Evolutionary conservation across 176 grass and related monocot species (phyloP).

Genomic region (Pontederia paniculata): DNA sequence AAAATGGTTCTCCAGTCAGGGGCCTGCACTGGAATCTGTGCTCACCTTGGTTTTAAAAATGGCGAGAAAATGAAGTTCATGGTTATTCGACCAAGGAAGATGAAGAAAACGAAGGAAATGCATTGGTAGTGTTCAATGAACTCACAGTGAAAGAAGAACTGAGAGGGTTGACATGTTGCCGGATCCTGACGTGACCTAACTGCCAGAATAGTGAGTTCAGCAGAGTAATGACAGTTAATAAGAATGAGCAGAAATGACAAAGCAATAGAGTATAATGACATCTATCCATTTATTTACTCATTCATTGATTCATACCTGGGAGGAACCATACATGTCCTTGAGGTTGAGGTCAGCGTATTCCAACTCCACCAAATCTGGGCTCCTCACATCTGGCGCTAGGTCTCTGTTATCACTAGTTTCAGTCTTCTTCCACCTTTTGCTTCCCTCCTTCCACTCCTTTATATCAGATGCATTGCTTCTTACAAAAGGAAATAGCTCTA

Average conservation of each 20-base stretch:
- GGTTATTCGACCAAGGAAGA: not conserved
- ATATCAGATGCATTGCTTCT: too few relatives aligned
- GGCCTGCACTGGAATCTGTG: slow-evolving; percentile 40
- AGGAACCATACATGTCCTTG: slow-evolving; percentile 42
- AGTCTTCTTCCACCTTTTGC: too few relatives aligned
- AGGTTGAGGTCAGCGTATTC: slow-evolving; percentile 90
- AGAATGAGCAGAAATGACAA: not conserved
- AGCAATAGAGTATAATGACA: not conserved
- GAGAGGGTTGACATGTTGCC: slow-evolving; percentile 97
- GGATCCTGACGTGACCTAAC: slow-evolving; percentile 76
- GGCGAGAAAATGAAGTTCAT: not conserved
- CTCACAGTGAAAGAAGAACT: slow-evolving; percentile 65
- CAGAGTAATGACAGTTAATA: not conserved
- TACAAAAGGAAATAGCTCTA: too few relatives aligned
- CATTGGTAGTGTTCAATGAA: not conserved
- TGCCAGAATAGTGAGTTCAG: slow-evolving; percentile 17
- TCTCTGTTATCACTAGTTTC: too few relatives aligned
- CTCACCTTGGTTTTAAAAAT: not conserved
- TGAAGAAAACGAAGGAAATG: not conserved
- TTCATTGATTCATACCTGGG: too few relatives aligned
- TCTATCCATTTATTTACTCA: not conserved
- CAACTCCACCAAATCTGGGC: slow-evolving; percentile 54
- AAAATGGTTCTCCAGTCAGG: slow-evolving; percentile 71
- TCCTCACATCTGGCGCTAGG: slow-evolving; percentile 5
- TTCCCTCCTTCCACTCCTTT: too few relatives aligned